Conservation (phyloP, 2,329 filamentous ascomycete genomes). For the Rhynchosporium agropyri region DNA sequence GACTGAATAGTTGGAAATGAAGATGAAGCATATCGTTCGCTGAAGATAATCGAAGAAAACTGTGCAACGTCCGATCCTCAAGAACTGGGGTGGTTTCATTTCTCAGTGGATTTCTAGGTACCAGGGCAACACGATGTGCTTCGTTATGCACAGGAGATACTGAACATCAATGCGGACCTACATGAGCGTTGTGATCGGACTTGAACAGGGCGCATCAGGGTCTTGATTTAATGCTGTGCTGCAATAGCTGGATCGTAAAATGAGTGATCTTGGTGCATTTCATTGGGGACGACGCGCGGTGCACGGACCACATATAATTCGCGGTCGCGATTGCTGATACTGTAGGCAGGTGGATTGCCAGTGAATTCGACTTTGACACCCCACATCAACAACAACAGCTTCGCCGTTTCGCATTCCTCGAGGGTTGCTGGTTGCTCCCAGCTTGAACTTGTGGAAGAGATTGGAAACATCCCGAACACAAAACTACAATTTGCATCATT, state of each 20-base stretch:
- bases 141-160: not conserved
- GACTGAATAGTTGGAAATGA: not conserved
- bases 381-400: constrained; percentile 10
- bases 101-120: not conserved
- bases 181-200: not conserved
- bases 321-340: not conserved
- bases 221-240: not conserved
- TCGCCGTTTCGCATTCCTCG: constrained; percentile 6
- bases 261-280: not conserved
- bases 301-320: constrained; percentile 4
- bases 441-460: not conserved
- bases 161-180: not conserved
- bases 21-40: not conserved
- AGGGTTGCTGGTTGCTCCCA: not conserved
- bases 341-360: not conserved
- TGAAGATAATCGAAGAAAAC: constrained; percentile 3
- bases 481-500: not conserved
- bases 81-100: not conserved
- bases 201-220: not conserved
- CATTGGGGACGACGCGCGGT: not conserved
- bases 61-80: not conserved
- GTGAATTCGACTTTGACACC: not conserved
- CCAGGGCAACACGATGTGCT: not conserved
- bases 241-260: not conserved
- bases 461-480: not conserved